Base-by-base conservation (phyloP, 371 early-diverging fungal genomes). In the Dichotomocladium elegans region DNA sequence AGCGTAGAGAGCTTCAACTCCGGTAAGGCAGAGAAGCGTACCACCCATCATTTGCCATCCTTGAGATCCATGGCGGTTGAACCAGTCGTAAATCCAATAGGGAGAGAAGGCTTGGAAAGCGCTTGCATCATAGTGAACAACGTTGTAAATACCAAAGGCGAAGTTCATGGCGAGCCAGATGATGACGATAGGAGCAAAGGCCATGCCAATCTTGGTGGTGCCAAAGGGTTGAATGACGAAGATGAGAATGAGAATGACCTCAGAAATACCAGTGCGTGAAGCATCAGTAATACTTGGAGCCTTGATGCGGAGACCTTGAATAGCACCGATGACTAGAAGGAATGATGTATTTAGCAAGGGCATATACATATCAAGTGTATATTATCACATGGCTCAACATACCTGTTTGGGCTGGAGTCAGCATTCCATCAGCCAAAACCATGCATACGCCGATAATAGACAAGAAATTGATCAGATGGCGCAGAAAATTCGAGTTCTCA, bases 1-100 rank as follows among this genome's bases (percentile, higher is more conserved):
- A 26, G 81, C 74, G 51, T 66, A 79, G 47, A 80, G 49, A 8
- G 77, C 74, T 55, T 80, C 85, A 1, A 72, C 76, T 30, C 81
- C 81, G 2, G 77, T 68, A 19, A 83, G 50, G 1, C 80, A 53
- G 10, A 81, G 49, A 9, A 68, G 37, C 27, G 66, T 61, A 41
- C 72, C 72, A 3, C 68, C 68, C 35, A 80, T 64, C 21, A 64
- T 74, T 40, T 50, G 35, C 60, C 57, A 67, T 2, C 60, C 63
- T 3, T 54, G 26, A 8, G 25, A 25, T 3, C 64, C 70, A 21
- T 57, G 54, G 2, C 51, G 22, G 6, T 46, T 54, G 47, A 71
- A 68, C 43, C 58, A 66, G 19, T 57, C 22, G 45, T 60, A 61
- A 1, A 58, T 60, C 58, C 62, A 71, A 35, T 59, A 65, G 3